Evolutionary conservation across 108 stramenopile species (phyloP), one percentile per base, ranked within the genome.

Genomic region (Cyclotella cryptica): DNA sequence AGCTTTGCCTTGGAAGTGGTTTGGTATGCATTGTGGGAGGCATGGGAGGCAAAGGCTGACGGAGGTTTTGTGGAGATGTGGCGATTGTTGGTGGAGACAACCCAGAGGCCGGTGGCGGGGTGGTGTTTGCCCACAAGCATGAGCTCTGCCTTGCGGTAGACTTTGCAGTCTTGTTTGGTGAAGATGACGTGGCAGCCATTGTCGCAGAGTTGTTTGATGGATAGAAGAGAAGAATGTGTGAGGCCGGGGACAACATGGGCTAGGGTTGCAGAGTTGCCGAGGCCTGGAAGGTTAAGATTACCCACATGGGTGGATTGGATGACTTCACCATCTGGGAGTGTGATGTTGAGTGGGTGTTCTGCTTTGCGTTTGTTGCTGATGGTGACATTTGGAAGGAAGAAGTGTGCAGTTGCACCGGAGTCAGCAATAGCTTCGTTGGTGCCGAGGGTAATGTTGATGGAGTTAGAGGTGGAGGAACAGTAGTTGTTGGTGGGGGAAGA

Each of bases 301-400:
- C 77, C 58, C 55, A 46, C 63, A 61, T 78, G 77, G 11, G 77
- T 78, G 10, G 77, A 78, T 14, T 61, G 18, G 19, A 78, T 71
- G 0, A 24, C 14, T 39, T 24, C 27, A 24, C 77, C 77, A 72
- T 78, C 28, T 17, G 77, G 77, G 9, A 78, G 39, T 0, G 44
- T 71, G 12, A 78, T 71, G 22, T 22, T 24, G 1, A 78, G 29
- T 35, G 77, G 77, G 39, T 62, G 22, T 0, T 49, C 39, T 3
- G 77, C 61, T 15, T 35, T 17, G 0, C 49, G 24, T 29, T 55
- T 40, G 40, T 78, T 78, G 35, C 22, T 21, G 26, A 58, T 43
- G 19, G 68, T 19, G 5, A 49, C 60, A 27, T 29, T 41, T 9
- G 29, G 29, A 19, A 77, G 19, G 1, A 77, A 15, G 35, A 77